phyloP scores from a whole-genome alignment of 2,329 filamentous ascomycete genomes.

The Claviceps sp. region DNA sequence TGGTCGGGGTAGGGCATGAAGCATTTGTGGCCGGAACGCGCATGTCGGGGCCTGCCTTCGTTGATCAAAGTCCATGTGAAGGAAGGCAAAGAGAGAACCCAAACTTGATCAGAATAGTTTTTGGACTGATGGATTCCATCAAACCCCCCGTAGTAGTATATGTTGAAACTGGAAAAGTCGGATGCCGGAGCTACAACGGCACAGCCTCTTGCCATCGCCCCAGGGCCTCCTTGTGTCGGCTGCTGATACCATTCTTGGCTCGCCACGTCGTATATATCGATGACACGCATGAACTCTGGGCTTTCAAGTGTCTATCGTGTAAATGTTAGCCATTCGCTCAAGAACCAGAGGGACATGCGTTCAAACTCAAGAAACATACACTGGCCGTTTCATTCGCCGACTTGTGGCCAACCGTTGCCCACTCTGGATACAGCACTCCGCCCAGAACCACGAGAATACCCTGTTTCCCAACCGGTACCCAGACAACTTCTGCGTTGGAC shows the following conservation, averaged over 20 bases:
- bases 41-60: conserved; percentile 35
- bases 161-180: conserved; percentile 63
- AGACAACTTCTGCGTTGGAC: conserved; percentile 52
- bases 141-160: conserved; percentile 77
- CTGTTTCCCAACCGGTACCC: conserved; percentile 63
- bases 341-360: background rate
- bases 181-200: conserved; percentile 59
- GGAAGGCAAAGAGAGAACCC: conserved; percentile 66
- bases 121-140: conserved; percentile 30
- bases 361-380: conserved; percentile 14
- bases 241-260: conserved; percentile 56
- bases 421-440: conserved; percentile 53
- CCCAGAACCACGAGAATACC: conserved; percentile 68
- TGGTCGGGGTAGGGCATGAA: conserved; percentile 65
- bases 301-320: conserved; percentile 43
- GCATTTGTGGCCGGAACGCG: conserved; percentile 61
- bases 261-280: conserved; percentile 68
- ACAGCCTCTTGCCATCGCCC: conserved; percentile 52
- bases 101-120: conserved; percentile 52
- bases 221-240: conserved; percentile 44
- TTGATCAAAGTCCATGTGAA: conserved; percentile 60
- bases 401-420: conserved; percentile 14
- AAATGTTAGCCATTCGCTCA: conserved; percentile 1
- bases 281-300: conserved; percentile 54
- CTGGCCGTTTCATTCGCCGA: conserved; percentile 19